Evolutionary conservation across 2,329 filamentous ascomycete species (phyloP).

Genomic region (Fusarium sublunatum): DNA sequence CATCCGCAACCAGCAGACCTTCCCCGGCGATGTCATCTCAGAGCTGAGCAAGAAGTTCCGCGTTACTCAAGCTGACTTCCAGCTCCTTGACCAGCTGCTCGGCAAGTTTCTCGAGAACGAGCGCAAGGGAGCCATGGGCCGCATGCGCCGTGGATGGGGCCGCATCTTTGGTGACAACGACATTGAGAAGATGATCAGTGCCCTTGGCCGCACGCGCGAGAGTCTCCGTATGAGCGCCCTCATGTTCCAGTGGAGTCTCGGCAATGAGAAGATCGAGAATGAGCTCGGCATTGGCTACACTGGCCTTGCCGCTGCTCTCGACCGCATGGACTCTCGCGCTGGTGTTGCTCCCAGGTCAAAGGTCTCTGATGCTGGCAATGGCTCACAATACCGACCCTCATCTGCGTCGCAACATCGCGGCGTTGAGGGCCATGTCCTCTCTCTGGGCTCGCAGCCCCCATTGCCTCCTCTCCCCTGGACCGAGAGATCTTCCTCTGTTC

Average conservation of each 20-base stretch:
- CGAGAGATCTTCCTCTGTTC: conserved; percentile 36
- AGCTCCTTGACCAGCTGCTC: conserved; percentile 71
- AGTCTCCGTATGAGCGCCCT: conserved; percentile 72
- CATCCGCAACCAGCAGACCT: conserved; percentile 60
- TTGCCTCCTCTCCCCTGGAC: conserved; percentile 45
- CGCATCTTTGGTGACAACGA: conserved; percentile 72
- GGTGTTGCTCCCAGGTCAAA: conserved; percentile 36
- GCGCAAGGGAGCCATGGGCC: conserved; percentile 68
- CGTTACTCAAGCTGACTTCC: conserved; percentile 70
- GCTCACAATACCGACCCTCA: conserved; percentile 42
- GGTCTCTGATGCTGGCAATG: conserved; percentile 23
- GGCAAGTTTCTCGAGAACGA: conserved; percentile 71
- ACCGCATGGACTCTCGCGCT: conserved; percentile 51
- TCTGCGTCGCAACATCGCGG: conserved; percentile 43
- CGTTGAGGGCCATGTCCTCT: conserved; percentile 29
- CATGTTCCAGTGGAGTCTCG: conserved; percentile 74
- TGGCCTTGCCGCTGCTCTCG: conserved; percentile 72
- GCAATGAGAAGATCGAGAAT: conserved; percentile 67
- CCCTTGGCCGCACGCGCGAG: conserved; percentile 68
- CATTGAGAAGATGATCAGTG: conserved; percentile 68
- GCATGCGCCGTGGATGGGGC: conserved; percentile 69
- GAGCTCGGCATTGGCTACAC: conserved; percentile 75
- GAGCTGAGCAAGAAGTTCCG: conserved; percentile 74
- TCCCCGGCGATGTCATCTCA: conserved; percentile 70
- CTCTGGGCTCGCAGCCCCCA: conserved; percentile 31